Evolutionary conservation across 805 yeast genomes (phyloP), one percentile per base, ranked within the genome.

Genomic region (Metschnikowia koreensis): DNA sequence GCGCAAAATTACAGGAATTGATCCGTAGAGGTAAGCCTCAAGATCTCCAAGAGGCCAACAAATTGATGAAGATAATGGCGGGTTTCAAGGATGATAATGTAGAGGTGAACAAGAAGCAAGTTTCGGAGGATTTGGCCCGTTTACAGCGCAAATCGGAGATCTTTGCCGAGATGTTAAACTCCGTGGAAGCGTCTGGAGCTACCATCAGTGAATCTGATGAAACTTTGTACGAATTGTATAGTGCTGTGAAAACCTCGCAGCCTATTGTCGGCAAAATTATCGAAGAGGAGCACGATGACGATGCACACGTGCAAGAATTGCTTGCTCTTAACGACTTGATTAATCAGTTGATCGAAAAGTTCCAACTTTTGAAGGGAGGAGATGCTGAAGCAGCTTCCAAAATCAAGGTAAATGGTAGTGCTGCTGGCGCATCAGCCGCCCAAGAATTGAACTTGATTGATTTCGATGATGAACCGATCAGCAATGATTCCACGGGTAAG

Each of bases 61-160:
- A 88, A 60, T 79, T 94, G 68, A 94, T 94, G 99, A 91, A 93
- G 67, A 83, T 94, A 60, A 91, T 94, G 97, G 96, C 98, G 6
- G 99, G 99, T 6, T 94, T 90, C 75, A 88, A 88, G 67, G 90
- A 88, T 62, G 97, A 91, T 66, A 82, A 84, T 54, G 74, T 80
- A 16, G 81, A 82, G 49, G 88, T 85, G 61, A 87, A 90, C 58
- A 84, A 83, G 63, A 89, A 87, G 51, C 83, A 87, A 60, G 86
- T 92, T 34, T 84, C 86, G 34, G 89, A 87, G 57, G 98, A 94
- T 64, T 76, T 94, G 48, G 89, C 87, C 44, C 86, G 88, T 66
- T 78, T 94, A 62, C 85, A 83, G 60, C 81, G 96, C 51, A 94
- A 94, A 70, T 88, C 90, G 12, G 96, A 89, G 57, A 76, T 94